Evolutionary conservation across 805 yeast genomes (phyloP), one percentile per base, ranked within the genome.

Genomic region (Myxozyma neotropica): DNA sequence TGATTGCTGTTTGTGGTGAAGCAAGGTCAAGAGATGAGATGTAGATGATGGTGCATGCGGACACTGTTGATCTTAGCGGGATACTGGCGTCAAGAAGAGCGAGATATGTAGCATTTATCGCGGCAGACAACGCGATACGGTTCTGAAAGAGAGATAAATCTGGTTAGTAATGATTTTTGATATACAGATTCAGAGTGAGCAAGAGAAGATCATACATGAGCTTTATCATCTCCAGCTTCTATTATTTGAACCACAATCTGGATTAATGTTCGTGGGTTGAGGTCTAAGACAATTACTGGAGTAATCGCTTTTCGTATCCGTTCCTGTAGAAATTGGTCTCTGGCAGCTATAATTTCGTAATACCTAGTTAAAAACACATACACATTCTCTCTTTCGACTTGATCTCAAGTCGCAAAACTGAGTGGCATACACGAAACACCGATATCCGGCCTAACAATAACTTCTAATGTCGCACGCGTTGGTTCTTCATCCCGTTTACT

Each of bases 21-120:
- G 24, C 15, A 26, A 31, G 27, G 27, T 33, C 27, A 15, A 43
- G 35, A 27, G 56, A 23, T 3, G 45, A 12, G 27, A 27, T 13
- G 39, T 38, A 42, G 5, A 60, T 19, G 10, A 59, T 40, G 12
- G 56, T 50, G 40, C 58, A 52, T 15, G 66, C 64, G 2, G 66
- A 51, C 19, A 62, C n/a, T 8, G 65, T 59, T 12, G 65, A 51
- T 15, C 58, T 46, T 8, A 93, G 72, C 0, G 90, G 86, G 19
- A 92, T 78, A 47, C 89, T 90, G 5, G 96, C 87, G 72, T 91
- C 93, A 1, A 91, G 72, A 45, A 93, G 78, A 0, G 97, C 96
- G 63, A 88, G 73, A 63, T 78, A 84, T 1, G 85, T 75, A 1
- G 90, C 85, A 71, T 94, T 93, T 40, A 93, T 78, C 23, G 87